Evolutionary conservation across 495 filamentous ascomycete genomes (phyloP).

Genomic region (Baudoinia panamericana): DNA sequence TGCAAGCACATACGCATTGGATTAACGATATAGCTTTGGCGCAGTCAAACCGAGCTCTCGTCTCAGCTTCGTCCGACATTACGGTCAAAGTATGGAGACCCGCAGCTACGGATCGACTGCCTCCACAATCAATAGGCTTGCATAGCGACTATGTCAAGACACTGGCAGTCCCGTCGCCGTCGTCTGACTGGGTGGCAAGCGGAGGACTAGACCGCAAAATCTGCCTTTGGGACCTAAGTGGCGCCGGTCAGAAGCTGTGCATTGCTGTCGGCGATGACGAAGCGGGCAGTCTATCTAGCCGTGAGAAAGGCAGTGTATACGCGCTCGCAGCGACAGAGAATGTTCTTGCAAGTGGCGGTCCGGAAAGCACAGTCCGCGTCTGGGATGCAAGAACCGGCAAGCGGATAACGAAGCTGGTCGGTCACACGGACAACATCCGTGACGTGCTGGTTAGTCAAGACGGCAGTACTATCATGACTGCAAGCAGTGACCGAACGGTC

Average conservation of each 20-base stretch:
- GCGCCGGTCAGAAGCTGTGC: conserved; percentile 67
- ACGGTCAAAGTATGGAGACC: conserved; percentile 93
- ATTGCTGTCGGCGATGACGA: conserved; percentile 74
- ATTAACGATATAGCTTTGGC: conserved; percentile 91
- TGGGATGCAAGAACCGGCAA: conserved; percentile 90
- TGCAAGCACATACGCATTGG: conserved; percentile 98
- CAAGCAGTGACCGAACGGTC: conserved; percentile 90
- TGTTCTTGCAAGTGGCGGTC: conserved; percentile 82
- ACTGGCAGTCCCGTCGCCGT: conserved; percentile 58
- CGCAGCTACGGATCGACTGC: conserved; percentile 49
- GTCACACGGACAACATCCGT: conserved; percentile 93
- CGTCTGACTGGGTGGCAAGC: conserved; percentile 85
- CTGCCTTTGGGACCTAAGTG: conserved; percentile 82
- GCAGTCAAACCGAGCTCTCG: conserved; percentile 66
- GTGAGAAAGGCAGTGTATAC: conserved; percentile 89
- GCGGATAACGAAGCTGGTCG: conserved; percentile 87
- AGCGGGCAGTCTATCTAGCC: conserved; percentile 57
- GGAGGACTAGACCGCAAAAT: conserved; percentile 89
- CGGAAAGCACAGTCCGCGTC: conserved; percentile 81
- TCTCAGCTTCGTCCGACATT: conserved; percentile 90
- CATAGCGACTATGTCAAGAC: conserved; percentile 96
- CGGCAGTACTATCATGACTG: conserved; percentile 84
- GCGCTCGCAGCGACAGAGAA: conserved; percentile 61
- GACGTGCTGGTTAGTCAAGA: conserved; percentile 78
- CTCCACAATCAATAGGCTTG: conserved; percentile 73